Conservation (phyloP, 2,329 filamentous ascomycete genomes). For the Trichoderma atrobrunneum region DNA sequence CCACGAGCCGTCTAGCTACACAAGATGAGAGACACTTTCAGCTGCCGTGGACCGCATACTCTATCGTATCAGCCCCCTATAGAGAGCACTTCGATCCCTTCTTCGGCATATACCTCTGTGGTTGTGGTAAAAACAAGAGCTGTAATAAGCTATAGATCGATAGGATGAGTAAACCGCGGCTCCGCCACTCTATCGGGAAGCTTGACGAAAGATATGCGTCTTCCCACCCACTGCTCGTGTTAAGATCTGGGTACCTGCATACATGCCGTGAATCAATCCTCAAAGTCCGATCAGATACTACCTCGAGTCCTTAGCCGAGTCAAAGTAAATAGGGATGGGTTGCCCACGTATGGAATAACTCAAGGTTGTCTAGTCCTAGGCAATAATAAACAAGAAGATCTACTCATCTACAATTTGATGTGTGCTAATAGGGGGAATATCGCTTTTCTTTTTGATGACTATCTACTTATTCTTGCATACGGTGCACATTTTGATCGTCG, state of each 20-base stretch:
- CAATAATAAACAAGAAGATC: background rate
- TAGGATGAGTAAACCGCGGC: background rate
- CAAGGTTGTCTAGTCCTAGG: background rate
- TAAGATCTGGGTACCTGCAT: constrained; percentile 8
- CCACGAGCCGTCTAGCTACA: background rate
- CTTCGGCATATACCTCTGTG: background rate
- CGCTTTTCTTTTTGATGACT: background rate
- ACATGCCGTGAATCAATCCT: background rate
- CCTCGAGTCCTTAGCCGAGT: background rate
- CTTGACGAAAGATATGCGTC: background rate
- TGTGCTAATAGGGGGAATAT: background rate
- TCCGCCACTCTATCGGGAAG: background rate
- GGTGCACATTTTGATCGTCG: background rate
- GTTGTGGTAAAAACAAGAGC: background rate
- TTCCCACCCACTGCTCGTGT: background rate
- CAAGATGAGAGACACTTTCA: background rate
- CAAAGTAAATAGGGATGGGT: background rate
- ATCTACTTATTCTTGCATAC: background rate
- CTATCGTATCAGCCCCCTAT: background rate
- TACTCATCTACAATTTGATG: background rate
- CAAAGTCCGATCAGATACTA: background rate
- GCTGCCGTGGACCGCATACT: background rate
- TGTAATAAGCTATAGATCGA: background rate
- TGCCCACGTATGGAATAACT: background rate
- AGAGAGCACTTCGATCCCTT: background rate